Evolutionary conservation across 1,284 basidiomycete genomes (phyloP).

Genomic region (Pascua guehoae): DNA sequence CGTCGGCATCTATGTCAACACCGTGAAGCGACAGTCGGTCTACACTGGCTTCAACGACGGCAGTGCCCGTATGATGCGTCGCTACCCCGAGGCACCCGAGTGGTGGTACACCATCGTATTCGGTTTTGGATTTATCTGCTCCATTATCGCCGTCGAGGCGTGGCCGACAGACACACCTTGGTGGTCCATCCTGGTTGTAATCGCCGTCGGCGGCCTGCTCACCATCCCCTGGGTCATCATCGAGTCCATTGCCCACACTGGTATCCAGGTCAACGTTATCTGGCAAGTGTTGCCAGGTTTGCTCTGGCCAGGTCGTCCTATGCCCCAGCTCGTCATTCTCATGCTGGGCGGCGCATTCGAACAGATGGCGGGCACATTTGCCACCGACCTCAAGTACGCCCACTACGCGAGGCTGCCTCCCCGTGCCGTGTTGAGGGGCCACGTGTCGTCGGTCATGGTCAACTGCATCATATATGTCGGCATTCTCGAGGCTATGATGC

Average conservation of each 20-base stretch:
- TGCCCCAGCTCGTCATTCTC: constrained; percentile 6
- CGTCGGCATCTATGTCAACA: too few relatives aligned
- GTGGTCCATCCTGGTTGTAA: constrained; percentile 10
- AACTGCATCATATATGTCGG: constrained; percentile 8
- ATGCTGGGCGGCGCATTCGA: constrained; percentile 11
- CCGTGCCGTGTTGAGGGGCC: constrained; percentile 60
- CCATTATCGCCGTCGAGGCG: background rate
- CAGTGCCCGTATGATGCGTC: constrained; percentile 50
- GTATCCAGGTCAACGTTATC: constrained; percentile 1
- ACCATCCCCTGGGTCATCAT: constrained; percentile 4
- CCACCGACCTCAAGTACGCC: constrained; percentile 56
- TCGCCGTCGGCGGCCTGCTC: constrained; percentile 4
- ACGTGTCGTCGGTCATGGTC: constrained; percentile 57
- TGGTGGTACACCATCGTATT: constrained; percentile 71
- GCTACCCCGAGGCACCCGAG: constrained; percentile 50
- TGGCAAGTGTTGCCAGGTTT: constrained; percentile 9
- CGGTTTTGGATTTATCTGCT: constrained; percentile 37
- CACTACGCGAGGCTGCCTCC: constrained; percentile 49
- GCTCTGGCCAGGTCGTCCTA: constrained; percentile 5
- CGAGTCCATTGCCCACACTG: constrained; percentile 4
- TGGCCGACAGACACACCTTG: constrained; percentile 11
- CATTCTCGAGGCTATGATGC: constrained; percentile 6
- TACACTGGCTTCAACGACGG: constrained; percentile 57
- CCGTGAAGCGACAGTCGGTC: too few relatives aligned
- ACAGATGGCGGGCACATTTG: constrained; percentile 51